Percentiles rank a stretch among this genome's conserved stretches.
phyloP scores from a whole-genome alignment of 1,139 yeast genomes.

The Torulaspora pretoriensis region DNA sequence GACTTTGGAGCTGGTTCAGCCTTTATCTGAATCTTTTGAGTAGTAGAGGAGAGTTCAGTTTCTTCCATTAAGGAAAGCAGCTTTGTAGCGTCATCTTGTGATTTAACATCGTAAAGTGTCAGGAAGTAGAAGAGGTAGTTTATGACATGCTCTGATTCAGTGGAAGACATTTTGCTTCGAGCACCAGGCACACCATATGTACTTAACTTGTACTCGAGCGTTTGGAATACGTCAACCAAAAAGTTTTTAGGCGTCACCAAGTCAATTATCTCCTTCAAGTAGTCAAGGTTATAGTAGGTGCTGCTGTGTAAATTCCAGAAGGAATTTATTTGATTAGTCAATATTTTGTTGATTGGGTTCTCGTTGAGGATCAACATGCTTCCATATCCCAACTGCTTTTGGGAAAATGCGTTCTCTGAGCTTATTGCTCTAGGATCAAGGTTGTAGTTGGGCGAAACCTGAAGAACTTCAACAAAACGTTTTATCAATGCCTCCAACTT shows the following conservation, averaged over 20 bases:
- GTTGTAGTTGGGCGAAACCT: constrained; percentile 30
- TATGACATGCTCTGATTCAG: constrained; percentile 29
- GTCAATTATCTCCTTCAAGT: constrained; percentile 28
- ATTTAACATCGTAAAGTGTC: constrained; percentile 29
- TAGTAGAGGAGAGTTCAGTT: constrained; percentile 3
- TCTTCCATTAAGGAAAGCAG: constrained; percentile 25
- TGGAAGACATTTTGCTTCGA: constrained; percentile 23
- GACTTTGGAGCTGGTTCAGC: constrained; percentile 20
- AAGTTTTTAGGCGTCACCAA: constrained; percentile 30
- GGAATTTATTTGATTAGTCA: constrained; percentile 36
- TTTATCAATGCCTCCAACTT: constrained; percentile 28
- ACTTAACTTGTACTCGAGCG: constrained; percentile 27
- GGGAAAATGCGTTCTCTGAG: constrained; percentile 28
- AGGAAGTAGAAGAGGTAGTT: constrained; percentile 33
- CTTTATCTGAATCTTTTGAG: constrained; percentile 11
- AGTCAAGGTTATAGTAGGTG: constrained; percentile 36
- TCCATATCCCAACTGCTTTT: constrained; percentile 29
- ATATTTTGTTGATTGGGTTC: constrained; percentile 32
- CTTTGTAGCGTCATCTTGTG: constrained; percentile 25
- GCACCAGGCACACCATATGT: constrained; percentile 29
- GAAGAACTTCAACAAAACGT: constrained; percentile 24
- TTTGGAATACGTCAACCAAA: constrained; percentile 28
- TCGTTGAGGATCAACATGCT: constrained; percentile 30
- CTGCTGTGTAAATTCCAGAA: constrained; percentile 38
- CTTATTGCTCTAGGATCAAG: constrained; percentile 27